These are phyloP conservation scores for Trichoderma guizhouense DNA, from an alignment of 2,329 filamentous ascomycete species.

Conservation along the genomic window DNA sequence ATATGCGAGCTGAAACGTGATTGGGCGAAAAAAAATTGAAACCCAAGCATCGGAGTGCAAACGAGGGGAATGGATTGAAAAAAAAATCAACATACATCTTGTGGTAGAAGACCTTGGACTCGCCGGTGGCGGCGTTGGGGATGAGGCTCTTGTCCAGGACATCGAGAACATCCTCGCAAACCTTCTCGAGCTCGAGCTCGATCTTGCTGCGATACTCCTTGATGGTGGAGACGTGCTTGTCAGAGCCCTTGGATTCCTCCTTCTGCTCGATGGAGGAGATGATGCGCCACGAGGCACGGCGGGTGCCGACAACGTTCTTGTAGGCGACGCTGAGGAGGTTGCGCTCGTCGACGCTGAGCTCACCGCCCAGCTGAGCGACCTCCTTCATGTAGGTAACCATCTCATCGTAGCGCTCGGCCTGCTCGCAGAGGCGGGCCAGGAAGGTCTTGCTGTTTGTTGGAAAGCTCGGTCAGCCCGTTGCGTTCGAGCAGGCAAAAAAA, in stretches of 20 bases:
- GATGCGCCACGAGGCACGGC: constrained; percentile 98
- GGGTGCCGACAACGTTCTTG: constrained; percentile 99
- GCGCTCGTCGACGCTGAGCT: constrained; percentile 93
- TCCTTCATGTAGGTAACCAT: constrained; percentile 99
- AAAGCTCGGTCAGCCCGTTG: constrained; percentile 15
- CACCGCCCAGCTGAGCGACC: constrained; percentile 82
- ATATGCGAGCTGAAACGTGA: constrained; percentile 7
- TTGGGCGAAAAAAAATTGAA: constrained; percentile 3
- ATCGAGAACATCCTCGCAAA: constrained; percentile 96
- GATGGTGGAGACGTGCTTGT: constrained; percentile 92
- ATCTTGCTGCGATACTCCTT: constrained; percentile 98
- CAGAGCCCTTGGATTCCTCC: constrained; percentile 97
- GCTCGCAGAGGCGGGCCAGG: constrained; percentile 99
- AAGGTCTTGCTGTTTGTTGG: constrained; percentile 82
- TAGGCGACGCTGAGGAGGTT: constrained; percentile 98
- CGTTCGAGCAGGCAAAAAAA: background rate
- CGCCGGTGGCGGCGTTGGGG: constrained; percentile 91
- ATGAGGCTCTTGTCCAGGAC: constrained; percentile 92
- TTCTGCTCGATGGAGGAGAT: constrained; percentile 99
- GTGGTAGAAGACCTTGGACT: constrained; percentile 99
- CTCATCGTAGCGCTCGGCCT: constrained; percentile 99
- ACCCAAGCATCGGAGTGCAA: background rate
- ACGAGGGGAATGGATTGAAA: background rate
- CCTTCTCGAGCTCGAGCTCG: constrained; percentile 92
- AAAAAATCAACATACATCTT: constrained; percentile 75